Evolutionary conservation across 495 filamentous ascomycete species (phyloP).

Genomic region (Podospora australis): DNA sequence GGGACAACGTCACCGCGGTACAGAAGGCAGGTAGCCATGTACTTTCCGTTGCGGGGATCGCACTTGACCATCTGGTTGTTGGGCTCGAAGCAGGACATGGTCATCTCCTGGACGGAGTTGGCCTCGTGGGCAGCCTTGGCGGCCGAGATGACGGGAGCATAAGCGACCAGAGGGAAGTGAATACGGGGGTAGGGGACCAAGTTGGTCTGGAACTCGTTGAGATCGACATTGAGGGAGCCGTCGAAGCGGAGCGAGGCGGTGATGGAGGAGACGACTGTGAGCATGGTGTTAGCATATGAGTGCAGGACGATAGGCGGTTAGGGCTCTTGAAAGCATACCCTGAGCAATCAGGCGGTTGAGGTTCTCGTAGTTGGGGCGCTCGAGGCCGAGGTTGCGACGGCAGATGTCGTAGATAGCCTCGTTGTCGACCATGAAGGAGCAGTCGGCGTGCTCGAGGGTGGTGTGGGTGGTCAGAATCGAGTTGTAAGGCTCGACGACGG

Average conservation of each 20-base stretch:
- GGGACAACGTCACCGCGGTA: constrained; percentile 98
- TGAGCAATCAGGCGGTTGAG: constrained; percentile 97
- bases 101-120: constrained; percentile 83
- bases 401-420: constrained; percentile 99
- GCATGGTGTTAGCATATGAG: constrained; percentile 17
- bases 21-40: constrained; percentile 97
- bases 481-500: constrained; percentile 99
- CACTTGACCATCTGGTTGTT: constrained; percentile 98
- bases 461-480: constrained; percentile 98
- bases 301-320: not conserved
- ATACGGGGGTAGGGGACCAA: constrained; percentile 98
- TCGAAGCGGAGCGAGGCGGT: constrained; percentile 98
- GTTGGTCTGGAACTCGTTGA: constrained; percentile 99
- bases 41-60: constrained; percentile 97
- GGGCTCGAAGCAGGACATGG: constrained; percentile 78
- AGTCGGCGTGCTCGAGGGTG: constrained; percentile 98
- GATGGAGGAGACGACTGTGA: constrained; percentile 90
- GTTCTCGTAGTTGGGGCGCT: constrained; percentile 96
- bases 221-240: constrained; percentile 96
- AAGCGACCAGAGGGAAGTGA: constrained; percentile 96
- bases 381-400: constrained; percentile 91
- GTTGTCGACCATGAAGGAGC: constrained; percentile 99
- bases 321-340: constrained; percentile 41
- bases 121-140: constrained; percentile 92
- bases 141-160: constrained; percentile 88